These are phyloP conservation scores for Juglanconis oblonga DNA, from an alignment of 2,329 filamentous ascomycete species.

Conservation along the genomic window DNA sequence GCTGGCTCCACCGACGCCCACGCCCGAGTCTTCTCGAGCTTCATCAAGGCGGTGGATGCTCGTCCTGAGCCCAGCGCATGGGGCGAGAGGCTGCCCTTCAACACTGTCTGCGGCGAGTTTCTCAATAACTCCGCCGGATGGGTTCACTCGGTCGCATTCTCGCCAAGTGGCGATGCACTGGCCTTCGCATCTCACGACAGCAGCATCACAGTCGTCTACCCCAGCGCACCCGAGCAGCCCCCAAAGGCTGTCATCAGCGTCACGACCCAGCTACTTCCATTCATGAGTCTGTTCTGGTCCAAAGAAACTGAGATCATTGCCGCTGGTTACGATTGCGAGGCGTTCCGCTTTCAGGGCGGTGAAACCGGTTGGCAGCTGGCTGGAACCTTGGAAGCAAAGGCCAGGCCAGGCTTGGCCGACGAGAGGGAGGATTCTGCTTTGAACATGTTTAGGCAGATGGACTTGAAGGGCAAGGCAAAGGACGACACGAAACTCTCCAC, in stretches of 20 bases:
- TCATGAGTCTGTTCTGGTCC: constrained; percentile 91
- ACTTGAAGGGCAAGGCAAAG: constrained; percentile 87
- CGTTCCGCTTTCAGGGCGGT: constrained; percentile 81
- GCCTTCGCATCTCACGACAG: constrained; percentile 95
- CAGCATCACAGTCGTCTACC: constrained; percentile 95
- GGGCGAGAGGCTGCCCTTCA: constrained; percentile 95
- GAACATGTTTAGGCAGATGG: constrained; percentile 99
- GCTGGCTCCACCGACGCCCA: constrained; percentile 97
- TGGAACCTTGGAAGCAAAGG: constrained; percentile 77
- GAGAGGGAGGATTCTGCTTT: constrained; percentile 84
- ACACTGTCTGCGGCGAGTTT: constrained; percentile 96
- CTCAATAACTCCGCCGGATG: constrained; percentile 95
- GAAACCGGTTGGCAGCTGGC: constrained; percentile 79
- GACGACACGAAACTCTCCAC: constrained; percentile 95
- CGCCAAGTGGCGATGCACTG: constrained; percentile 85
- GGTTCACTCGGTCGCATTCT: constrained; percentile 93
- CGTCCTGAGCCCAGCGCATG: constrained; percentile 83
- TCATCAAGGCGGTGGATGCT: constrained; percentile 91
- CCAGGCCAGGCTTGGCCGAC: constrained; percentile 57
- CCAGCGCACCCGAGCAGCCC: constrained; percentile 83
- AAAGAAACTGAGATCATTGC: constrained; percentile 91
- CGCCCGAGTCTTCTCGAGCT: constrained; percentile 89
- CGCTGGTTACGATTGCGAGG: constrained; percentile 86
- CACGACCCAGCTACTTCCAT: constrained; percentile 84
- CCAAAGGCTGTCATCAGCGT: constrained; percentile 88